These are phyloP conservation scores for Aspergillus piperis DNA, from an alignment of 2,329 filamentous ascomycete species.

Conservation along the genomic window DNA sequence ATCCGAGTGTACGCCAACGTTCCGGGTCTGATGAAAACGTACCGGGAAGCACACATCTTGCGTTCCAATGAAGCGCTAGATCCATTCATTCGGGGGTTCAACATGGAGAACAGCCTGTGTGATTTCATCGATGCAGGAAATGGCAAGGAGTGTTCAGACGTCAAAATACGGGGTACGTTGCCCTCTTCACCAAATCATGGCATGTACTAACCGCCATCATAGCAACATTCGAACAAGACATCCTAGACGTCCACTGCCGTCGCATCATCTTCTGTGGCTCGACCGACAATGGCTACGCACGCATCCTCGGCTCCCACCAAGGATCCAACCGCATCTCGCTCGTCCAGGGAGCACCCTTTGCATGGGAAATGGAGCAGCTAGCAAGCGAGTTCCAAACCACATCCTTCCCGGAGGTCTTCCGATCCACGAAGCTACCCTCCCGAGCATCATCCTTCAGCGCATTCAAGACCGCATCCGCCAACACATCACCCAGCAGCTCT, in stretches of 20 bases:
- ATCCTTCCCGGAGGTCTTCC: conserved; percentile 18
- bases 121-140: conserved; percentile 47
- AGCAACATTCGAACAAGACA: conserved; percentile 34
- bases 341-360: conserved; percentile 41
- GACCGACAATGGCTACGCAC: conserved; percentile 47
- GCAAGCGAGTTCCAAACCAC: conserved; percentile 19
- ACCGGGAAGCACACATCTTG: conserved; percentile 33
- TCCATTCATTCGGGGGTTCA: conserved; percentile 47
- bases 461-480: neutral
- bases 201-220: conserved; percentile 10
- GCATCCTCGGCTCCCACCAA: conserved; percentile 38
- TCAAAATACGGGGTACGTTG: conserved; percentile 43
- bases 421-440: conserved; percentile 10
- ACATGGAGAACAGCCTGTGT: conserved; percentile 40
- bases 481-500: neutral
- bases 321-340: conserved; percentile 38
- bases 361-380: conserved; percentile 37
- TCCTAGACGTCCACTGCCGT: conserved; percentile 43
- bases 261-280: conserved; percentile 47
- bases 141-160: conserved; percentile 48
- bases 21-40: conserved; percentile 38
- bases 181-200: neutral
- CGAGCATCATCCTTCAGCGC: conserved; percentile 9
- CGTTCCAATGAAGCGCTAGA: conserved; percentile 25
- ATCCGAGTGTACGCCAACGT: conserved; percentile 45